Base-by-base conservation (phyloP, 108 stramenopile genomes). In the Cyclotella baltica region DNA sequence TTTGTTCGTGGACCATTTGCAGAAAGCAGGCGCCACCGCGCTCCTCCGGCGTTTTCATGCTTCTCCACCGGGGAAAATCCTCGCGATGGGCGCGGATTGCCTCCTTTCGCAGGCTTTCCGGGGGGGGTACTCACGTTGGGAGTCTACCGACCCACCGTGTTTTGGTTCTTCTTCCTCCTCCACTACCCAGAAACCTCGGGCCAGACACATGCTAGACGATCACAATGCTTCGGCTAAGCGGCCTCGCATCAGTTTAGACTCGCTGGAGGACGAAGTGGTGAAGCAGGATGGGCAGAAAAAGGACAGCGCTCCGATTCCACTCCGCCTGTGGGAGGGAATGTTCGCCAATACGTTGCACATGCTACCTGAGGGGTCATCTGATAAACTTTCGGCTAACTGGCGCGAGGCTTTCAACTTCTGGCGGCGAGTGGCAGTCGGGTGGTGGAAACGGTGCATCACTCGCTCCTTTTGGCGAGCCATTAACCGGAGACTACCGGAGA, bases 221-320 rank as follows among this genome's bases (percentile, higher is more conserved):
- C 13, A 19, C 8, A 43, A 8, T 27, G 46, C 48, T 2, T 29
- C 30, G 29, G 10, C 29, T 25, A 5, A 6, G 9, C 29, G 13
- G 9, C 9, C 9, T 16, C 9, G 29, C 27, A 19, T 6, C 10
- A 18, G n/a, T n/a, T n/a, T n/a, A n/a, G n/a, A n/a, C n/a, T n/a
- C n/a, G n/a, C n/a, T n/a, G n/a, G n/a, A n/a, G n/a, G n/a, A n/a
- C n/a, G 9, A 62, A 34, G 67, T 52, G 11, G n/a, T 48, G 2
- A 69, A 69, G 31, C 16, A 19, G 0, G 67, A 69, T 38, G 51
- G 29, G 5, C 67, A 69, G n/a, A 69, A 69, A 43, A 4, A 29
- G 3, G 67, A 69, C 19, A 50, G 18, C 0, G 46, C 67, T 6
- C 22, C 5, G 28, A 29, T 69, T 5, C 48, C 67, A 28, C 25